phyloP scores from a whole-genome alignment of 164 flowering plant species.

The Stephania yunnanensis region DNA sequence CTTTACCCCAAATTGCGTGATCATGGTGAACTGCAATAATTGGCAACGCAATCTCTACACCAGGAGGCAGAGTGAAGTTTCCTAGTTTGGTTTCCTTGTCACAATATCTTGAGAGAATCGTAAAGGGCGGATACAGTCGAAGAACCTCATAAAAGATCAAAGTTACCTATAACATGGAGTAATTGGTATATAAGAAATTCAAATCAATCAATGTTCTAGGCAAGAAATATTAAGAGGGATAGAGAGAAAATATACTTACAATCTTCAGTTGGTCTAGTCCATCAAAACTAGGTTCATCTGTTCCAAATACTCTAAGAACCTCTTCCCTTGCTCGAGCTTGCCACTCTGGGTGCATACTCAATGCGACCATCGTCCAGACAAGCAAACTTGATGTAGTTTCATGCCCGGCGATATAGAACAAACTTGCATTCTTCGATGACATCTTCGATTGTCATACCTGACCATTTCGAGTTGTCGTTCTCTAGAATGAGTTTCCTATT shows the following conservation, averaged over 20 bases:
- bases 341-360: slow-evolving; percentile 17
- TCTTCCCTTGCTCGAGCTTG: slow-evolving; percentile 17
- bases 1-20: slow-evolving; percentile 15
- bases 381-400: too few species aligned
- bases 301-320: slow-evolving; percentile 14
- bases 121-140: slow-evolving; percentile 8
- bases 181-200: background rate
- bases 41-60: slow-evolving; percentile 9
- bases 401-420: too few species aligned
- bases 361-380: too few species aligned
- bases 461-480: background rate
- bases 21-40: slow-evolving; percentile 10
- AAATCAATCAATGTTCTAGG: background rate
- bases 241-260: slow-evolving; percentile 10
- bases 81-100: slow-evolving; percentile 13
- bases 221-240: too few species aligned
- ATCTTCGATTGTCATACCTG: slow-evolving; percentile 12
- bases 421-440: too few species aligned
- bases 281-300: slow-evolving; percentile 13
- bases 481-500: slow-evolving; percentile 11
- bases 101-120: background rate
- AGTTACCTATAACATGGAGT: slow-evolving; percentile 5
- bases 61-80: slow-evolving; percentile 5
- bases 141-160: slow-evolving; percentile 16
- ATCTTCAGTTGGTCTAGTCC: slow-evolving; percentile 17